Percentiles rank a stretch among this genome's conserved stretches.
Conservation (phyloP, 495 filamentous ascomycete species). For the Friedmanniomyces endolithicus region DNA sequence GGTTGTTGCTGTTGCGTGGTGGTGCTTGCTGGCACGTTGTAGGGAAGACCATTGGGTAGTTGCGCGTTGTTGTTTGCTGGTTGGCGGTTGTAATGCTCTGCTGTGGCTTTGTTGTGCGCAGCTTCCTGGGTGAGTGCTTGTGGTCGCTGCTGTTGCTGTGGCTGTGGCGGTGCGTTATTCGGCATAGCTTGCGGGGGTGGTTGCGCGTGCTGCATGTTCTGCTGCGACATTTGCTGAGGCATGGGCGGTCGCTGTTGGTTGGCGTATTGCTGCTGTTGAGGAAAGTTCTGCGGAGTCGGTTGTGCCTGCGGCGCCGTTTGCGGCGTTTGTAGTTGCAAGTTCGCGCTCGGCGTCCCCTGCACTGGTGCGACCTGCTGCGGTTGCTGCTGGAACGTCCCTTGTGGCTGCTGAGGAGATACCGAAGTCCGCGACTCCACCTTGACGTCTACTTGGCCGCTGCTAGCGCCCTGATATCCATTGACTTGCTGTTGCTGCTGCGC, state of each 20-base stretch:
- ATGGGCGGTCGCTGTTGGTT: conserved; percentile 6
- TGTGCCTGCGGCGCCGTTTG: conserved; percentile 21
- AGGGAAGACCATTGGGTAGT: conserved; percentile 21
- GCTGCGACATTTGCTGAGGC: conserved; percentile 6
- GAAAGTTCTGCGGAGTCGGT: conserved; percentile 14
- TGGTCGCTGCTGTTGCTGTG: conserved; percentile 27
- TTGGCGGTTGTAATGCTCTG: conserved; percentile 23
- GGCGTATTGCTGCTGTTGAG: conserved; percentile 7
- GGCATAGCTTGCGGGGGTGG: not conserved
- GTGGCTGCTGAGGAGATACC: conserved; percentile 4
- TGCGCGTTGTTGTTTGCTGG: conserved; percentile 24
- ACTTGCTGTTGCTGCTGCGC: not conserved
- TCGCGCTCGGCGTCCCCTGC: conserved; percentile 8
- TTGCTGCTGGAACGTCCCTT: conserved; percentile 11
- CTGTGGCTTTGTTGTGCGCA: conserved; percentile 48
- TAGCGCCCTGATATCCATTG: not conserved
- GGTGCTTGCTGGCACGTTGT: conserved; percentile 33
- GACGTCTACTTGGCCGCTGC: conserved; percentile 1
- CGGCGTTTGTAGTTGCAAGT: conserved; percentile 17
- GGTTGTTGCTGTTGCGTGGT: conserved; percentile 32
- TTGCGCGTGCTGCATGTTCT: conserved; percentile 7
- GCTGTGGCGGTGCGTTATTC: conserved; percentile 6
- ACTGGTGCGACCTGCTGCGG: conserved; percentile 2
- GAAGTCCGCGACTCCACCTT: conserved; percentile 6
- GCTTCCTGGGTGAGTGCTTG: conserved; percentile 51